Evolutionary conservation across 164 flowering plant species (phyloP).

Genomic region (Magnolia changhungtana): DNA sequence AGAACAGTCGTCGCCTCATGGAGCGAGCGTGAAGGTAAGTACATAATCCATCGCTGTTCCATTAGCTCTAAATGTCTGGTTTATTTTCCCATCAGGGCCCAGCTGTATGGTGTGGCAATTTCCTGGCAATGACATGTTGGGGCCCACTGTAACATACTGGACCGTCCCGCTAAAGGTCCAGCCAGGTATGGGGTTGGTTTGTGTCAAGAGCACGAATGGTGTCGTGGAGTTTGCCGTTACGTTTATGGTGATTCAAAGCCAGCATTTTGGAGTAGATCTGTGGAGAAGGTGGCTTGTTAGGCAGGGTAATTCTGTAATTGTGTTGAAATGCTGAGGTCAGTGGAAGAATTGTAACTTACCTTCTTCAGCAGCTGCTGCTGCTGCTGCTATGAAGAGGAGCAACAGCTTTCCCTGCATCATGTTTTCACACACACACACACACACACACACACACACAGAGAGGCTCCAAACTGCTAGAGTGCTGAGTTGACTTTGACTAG

Average conservation of each 20-base stretch:
- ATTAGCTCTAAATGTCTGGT: slow-evolving; percentile 39
- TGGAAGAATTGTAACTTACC: too few relatives aligned
- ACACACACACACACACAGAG: too few relatives aligned
- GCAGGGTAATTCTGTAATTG: too few relatives aligned
- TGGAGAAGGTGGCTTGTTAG: neutral
- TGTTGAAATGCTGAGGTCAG: too few relatives aligned
- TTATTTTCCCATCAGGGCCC: slow-evolving; percentile 44
- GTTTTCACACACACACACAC: too few relatives aligned
- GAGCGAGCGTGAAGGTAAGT: slow-evolving; percentile 36
- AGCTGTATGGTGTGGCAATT: slow-evolving; percentile 39
- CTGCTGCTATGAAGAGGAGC: too few relatives aligned
- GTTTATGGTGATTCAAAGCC: slow-evolving; percentile 42
- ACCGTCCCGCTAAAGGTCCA: slow-evolving; percentile 44
- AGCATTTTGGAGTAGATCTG: slow-evolving; percentile 31
- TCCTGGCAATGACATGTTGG: slow-evolving; percentile 22
- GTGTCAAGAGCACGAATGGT: slow-evolving; percentile 19
- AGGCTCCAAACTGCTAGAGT: too few relatives aligned
- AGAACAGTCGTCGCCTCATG: slow-evolving; percentile 34
- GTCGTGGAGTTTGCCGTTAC: slow-evolving; percentile 21
- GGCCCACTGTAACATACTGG: slow-evolving; percentile 28
- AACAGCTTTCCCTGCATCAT: too few relatives aligned
- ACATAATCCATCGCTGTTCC: slow-evolving; percentile 19
- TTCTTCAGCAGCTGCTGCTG: too few relatives aligned
- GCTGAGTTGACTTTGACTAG: too few relatives aligned
- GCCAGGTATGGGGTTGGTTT: slow-evolving; percentile 38